Evolutionary conservation across 1,284 basidiomycete genomes (phyloP), one percentile per base, ranked within the genome.

Genomic region (Ceratobasidium sp.): DNA sequence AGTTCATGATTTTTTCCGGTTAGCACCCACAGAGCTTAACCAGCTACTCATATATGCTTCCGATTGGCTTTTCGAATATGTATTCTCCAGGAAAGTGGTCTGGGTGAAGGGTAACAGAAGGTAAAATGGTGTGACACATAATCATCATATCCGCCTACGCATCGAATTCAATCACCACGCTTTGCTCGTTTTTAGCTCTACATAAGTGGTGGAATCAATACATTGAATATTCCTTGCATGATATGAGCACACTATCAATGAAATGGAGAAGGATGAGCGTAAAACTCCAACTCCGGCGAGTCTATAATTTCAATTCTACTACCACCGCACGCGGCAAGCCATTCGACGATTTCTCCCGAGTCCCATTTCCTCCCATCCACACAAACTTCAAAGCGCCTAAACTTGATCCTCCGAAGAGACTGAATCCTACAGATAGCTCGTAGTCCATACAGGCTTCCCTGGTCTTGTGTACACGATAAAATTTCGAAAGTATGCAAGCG

Each of bases 401-500:
- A 50, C 16, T 50, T 50, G 16, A 50, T 50, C 16, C 18, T 50
- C 16, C 48, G 48, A 50, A 50, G 20, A 50, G 48, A 50, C 16
- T 18, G 48, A 5, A 50, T 50, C 16, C 20, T 50, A 18, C 48
- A 50, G 6, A 50, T 50, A 20, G 48, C n/a, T 50, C 16, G 48
- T n/a, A 50, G 48, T 18, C 48, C 16, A n/a, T 50, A 20, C 18
- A 50, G 48, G 48, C 48, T n/a, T 12, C 48, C 48, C 48, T 18
- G 14, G 48, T 18, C 48, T 12, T n/a, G 48, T n/a, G 59, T 33
- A 38, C 59, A 62, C 27, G 33, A 35, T 33, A 57, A 2, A 41
- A 71, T 41, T 20, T 71, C 68, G 48, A 71, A 23, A n/a, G 68
- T 59, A 57, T 71, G 54, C 20, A 71, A 33, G 5, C 20, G 33